Percentiles rank a stretch among this genome's conserved stretches.
phyloP scores from a whole-genome alignment of 2,329 filamentous ascomycete genomes.

The Stachybotrys chlorohalonatus region DNA sequence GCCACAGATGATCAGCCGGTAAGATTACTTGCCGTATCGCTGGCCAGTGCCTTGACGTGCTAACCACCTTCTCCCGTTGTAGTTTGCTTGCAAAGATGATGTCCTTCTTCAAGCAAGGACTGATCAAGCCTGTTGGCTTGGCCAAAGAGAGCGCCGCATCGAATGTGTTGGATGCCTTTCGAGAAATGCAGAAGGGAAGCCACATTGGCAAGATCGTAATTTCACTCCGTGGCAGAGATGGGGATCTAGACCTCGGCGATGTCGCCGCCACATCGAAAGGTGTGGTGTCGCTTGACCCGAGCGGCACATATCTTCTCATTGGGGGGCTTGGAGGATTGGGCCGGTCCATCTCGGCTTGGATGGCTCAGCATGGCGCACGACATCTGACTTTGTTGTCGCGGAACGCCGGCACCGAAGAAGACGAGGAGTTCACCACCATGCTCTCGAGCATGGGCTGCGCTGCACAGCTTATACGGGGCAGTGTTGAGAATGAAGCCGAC shows the following conservation, averaged over 20 bases:
- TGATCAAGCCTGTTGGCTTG: background rate
- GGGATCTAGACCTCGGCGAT: background rate
- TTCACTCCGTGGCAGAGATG: background rate
- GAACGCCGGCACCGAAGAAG: conserved; percentile 9
- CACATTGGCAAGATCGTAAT: conserved; percentile 1
- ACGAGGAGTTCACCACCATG: conserved; percentile 9
- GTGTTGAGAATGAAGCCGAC: conserved; percentile 17
- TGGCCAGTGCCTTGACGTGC: background rate
- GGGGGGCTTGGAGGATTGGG: conserved; percentile 7
- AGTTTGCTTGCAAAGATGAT: background rate
- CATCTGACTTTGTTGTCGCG: conserved; percentile 16
- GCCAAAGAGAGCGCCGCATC: background rate
- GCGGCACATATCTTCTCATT: conserved; percentile 13
- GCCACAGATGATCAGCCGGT: background rate
- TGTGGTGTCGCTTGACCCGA: background rate
- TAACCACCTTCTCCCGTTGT: background rate
- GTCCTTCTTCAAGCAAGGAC: background rate
- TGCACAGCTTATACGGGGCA: conserved; percentile 19
- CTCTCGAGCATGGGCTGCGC: conserved; percentile 15
- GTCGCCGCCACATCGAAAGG: background rate
- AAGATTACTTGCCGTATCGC: background rate
- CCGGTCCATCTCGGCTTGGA: conserved; percentile 12
- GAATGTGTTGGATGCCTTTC: background rate
- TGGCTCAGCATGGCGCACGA: conserved; percentile 14
- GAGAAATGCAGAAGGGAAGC: background rate